Evolutionary conservation across 129 eudicot genomes (phyloP), one percentile per base, ranked within the genome.

Genomic region (Escallonia herrerae): DNA sequence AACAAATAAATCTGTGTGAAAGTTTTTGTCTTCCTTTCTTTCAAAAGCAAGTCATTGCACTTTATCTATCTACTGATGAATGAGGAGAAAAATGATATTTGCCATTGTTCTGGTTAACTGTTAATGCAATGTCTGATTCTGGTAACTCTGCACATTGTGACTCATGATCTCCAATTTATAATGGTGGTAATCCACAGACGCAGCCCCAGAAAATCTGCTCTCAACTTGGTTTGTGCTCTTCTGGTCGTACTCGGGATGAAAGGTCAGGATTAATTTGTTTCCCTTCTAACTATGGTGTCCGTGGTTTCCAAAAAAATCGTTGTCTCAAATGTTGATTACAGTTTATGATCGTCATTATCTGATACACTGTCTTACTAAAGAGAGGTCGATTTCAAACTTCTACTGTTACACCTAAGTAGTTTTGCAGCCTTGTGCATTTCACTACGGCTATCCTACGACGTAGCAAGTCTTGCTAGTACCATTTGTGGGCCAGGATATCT

Each of bases 161-260:
- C 72, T 75, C 33, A 1, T 22, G 49, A 66, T 44, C 47, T 55
- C 2, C 63, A 12, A 7, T n/a, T 66, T 62, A 44, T 61, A 49
- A 11, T 73, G 67, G 22, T 65, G 74, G 56, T 77, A 12, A 62
- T 79, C 44, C 38, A 60, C 74, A 94, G 99, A 71, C 84, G 2
- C 84, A 76, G 54, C 99, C 99, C 37, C 62, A 64, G 50, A 83
- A 81, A 76, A 80, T 94, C 58, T 94, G 99, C 72, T 86, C 99
- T 56, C 77, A 78, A 49, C 78, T 94, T 73, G 91, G 87, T 43
- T 65, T 94, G 68, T 94, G 99, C 81, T 71, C 91, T 43, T 78
- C 79, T 15, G 81, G 82, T 64, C 89, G 96, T 46, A 14, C 83
- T 49, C 84, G 61, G 10, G 96, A 79, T 73, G 83, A 74, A 37